Conservation (phyloP, 2,329 filamentous ascomycete genomes). For the Trichoderma citrinoviride region DNA sequence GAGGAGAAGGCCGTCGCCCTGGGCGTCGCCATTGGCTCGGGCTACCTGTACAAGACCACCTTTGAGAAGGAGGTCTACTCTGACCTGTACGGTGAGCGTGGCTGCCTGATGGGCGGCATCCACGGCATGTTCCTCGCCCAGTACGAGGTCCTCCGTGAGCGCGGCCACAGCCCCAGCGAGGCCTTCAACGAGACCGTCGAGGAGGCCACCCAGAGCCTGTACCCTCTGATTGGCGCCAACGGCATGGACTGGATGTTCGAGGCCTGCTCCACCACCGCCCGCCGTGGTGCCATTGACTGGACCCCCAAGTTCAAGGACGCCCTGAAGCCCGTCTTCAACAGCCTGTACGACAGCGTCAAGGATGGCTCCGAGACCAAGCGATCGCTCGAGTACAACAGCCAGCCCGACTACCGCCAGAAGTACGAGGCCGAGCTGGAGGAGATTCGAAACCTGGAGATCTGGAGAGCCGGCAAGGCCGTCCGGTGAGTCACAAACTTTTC, state of each 20-base stretch:
- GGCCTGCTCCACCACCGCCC: slow-evolving; percentile 97
- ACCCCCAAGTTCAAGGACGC: slow-evolving; percentile 94
- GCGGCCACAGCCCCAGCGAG: slow-evolving; percentile 94
- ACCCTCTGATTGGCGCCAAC: slow-evolving; percentile 94
- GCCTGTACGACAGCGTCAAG: slow-evolving; percentile 89
- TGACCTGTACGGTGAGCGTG: slow-evolving; percentile 98
- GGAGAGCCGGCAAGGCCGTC: slow-evolving; percentile 97
- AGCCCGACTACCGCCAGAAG: slow-evolving; percentile 92
- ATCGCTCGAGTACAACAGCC: slow-evolving; percentile 95
- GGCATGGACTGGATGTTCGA: slow-evolving; percentile 99
- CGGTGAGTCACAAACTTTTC: slow-evolving; percentile 53
- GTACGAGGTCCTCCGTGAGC: slow-evolving; percentile 99
- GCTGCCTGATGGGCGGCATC: slow-evolving; percentile 99
- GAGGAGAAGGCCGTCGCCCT: slow-evolving; percentile 97
- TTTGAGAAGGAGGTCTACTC: slow-evolving; percentile 99
- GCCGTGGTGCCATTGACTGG: slow-evolving; percentile 99
- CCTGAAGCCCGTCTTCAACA: slow-evolving; percentile 98
- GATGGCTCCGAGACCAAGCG: slow-evolving; percentile 93
- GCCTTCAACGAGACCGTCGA: slow-evolving; percentile 99
- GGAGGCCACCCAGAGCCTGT: slow-evolving; percentile 97
- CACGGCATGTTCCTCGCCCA: slow-evolving; percentile 99
- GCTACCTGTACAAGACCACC: slow-evolving; percentile 99
- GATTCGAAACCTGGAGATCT: slow-evolving; percentile 98
- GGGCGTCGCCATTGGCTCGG: slow-evolving; percentile 93
- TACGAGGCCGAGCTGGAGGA: slow-evolving; percentile 99